phyloP scores from a whole-genome alignment of 2,329 filamentous ascomycete species.

The Xylaria sp. region DNA sequence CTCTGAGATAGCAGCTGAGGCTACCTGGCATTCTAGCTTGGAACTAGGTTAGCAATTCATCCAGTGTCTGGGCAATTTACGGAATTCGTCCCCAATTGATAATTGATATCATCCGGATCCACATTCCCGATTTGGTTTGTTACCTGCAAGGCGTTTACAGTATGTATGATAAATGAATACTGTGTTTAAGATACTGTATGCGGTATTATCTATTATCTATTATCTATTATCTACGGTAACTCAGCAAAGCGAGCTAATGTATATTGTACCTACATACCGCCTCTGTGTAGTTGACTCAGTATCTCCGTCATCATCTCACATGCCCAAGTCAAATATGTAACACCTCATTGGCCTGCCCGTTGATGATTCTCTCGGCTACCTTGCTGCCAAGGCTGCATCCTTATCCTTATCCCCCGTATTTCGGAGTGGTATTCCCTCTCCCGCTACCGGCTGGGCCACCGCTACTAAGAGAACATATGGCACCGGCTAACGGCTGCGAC shows the following conservation, averaged over 20 bases:
- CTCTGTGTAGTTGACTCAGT: neutral
- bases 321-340: conserved; percentile 34
- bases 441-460: conserved; percentile 36
- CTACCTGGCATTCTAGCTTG: conserved; percentile 43
- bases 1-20: conserved; percentile 38
- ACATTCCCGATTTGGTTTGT: conserved; percentile 28
- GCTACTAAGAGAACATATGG: conserved; percentile 31
- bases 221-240: too few relatives aligned
- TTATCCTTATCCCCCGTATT: conserved; percentile 36
- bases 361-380: conserved; percentile 40
- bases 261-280: neutral
- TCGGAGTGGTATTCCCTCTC: conserved; percentile 15
- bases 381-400: conserved; percentile 42
- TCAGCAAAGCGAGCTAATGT: too few relatives aligned
- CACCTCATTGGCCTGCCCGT: conserved; percentile 43
- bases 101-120: conserved; percentile 36
- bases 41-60: conserved; percentile 37
- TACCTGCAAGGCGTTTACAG: neutral
- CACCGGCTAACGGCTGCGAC: conserved; percentile 23
- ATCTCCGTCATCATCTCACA: conserved; percentile 31
- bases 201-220: conserved; percentile 3
- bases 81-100: conserved; percentile 45
- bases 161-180: neutral
- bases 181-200: neutral
- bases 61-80: conserved; percentile 42